A percentile compares a stretch with the other conserved stretches of the same genome.
These are phyloP conservation scores for Cajanus cajan DNA, from an alignment of 306 rosid species.

Conservation along the genomic window DNA sequence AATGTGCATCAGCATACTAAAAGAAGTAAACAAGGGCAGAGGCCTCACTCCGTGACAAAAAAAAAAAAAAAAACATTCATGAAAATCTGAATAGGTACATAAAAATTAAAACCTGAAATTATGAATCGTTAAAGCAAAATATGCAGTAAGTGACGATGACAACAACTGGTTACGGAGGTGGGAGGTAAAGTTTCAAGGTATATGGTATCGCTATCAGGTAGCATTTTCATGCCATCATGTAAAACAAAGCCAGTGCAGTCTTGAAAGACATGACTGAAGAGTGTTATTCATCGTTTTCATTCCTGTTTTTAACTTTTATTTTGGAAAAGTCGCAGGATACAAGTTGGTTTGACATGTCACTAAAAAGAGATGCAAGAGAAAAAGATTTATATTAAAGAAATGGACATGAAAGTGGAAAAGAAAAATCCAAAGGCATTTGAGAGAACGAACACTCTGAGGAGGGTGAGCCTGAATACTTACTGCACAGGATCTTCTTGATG, in stretches of 20 bases:
- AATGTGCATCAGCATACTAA: background rate
- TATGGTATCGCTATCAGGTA: background rate
- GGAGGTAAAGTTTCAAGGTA: background rate
- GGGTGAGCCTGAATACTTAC: constrained; percentile 51
- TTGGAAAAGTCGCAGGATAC: background rate
- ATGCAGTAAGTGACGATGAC: background rate
- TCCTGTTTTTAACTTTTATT: background rate
- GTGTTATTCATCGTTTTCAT: background rate
- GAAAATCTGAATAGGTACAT: background rate
- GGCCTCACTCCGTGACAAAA: background rate
- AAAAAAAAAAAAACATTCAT: background rate
- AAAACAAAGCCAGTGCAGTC: background rate
- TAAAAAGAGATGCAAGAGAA: background rate
- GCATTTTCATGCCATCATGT: background rate
- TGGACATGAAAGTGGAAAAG: background rate
- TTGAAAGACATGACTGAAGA: background rate
- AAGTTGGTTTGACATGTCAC: background rate
- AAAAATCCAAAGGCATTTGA: background rate
- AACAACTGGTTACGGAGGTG: background rate
- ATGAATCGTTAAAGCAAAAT: background rate
- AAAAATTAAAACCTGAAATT: background rate
- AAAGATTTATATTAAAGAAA: background rate
- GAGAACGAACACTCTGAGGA: background rate
- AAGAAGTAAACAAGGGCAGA: background rate
- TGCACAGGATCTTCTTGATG: constrained; percentile 92